A percentile compares a stretch with the other conserved stretches of the same genome.
phyloP scores from a whole-genome alignment of 345 rosid genomes.

The Noccaea bulbosa region DNA sequence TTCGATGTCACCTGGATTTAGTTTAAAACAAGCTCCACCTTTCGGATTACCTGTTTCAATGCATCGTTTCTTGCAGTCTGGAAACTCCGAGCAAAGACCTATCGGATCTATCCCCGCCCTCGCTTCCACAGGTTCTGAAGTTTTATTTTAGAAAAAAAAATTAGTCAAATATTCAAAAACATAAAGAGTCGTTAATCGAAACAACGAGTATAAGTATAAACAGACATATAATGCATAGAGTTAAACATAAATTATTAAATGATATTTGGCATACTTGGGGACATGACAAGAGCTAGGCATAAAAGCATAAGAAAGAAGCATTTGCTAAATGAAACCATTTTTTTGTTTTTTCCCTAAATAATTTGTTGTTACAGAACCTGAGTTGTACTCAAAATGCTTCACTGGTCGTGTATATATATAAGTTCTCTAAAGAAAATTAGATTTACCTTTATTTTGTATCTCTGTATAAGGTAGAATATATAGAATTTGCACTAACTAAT shows the following conservation, averaged over 20 bases:
- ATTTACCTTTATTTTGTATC: too few relatives aligned
- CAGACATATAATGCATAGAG: background rate
- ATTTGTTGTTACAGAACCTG: too few relatives aligned
- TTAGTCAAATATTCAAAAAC: background rate
- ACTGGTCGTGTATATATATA: background rate
- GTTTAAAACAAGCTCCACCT: too few relatives aligned
- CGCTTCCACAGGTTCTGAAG: conserved; percentile 5
- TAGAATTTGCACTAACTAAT: too few relatives aligned
- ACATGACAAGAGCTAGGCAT: conserved; percentile 1
- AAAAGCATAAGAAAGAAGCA: conserved; percentile 8
- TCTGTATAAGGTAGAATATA: too few relatives aligned
- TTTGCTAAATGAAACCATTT: conserved; percentile 27
- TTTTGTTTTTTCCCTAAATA: background rate
- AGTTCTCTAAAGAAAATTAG: too few relatives aligned
- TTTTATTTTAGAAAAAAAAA: background rate
- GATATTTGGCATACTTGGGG: conserved; percentile 21
- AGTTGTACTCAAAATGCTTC: background rate
- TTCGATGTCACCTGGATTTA: too few relatives aligned
- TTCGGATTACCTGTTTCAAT: too few relatives aligned
- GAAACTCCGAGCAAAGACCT: too few relatives aligned
- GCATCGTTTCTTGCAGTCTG: too few relatives aligned
- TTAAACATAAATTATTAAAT: background rate
- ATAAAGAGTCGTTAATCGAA: background rate
- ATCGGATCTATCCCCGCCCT: background rate
- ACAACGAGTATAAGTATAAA: background rate